Evolutionary conservation across 2,329 filamentous ascomycete genomes (phyloP).

Genomic region (Setomelanomma holmii): DNA sequence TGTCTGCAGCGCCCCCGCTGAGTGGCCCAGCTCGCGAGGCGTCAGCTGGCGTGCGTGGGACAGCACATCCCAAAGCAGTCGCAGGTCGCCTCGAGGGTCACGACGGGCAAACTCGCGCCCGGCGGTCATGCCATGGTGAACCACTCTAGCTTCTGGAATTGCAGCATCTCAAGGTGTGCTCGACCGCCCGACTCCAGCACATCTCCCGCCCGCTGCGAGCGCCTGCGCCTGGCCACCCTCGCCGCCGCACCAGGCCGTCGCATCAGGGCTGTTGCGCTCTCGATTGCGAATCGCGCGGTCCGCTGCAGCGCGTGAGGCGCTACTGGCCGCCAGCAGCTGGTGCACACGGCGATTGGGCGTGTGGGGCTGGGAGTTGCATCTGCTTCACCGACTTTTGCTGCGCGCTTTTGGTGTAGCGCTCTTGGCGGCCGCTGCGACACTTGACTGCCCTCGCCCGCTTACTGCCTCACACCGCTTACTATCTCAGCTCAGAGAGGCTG

Average conservation of each 20-base stretch:
- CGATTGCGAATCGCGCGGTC: constrained; percentile 33
- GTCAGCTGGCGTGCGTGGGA: constrained; percentile 20
- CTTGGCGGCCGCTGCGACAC: constrained; percentile 17
- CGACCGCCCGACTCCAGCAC: too few relatives aligned
- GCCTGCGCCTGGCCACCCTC: constrained; percentile 18
- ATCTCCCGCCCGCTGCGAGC: constrained; percentile 2
- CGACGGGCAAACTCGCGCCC: constrained; percentile 29
- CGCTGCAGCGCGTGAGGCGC: constrained; percentile 37
- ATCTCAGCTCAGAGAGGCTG: constrained; percentile 39
- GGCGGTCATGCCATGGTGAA: constrained; percentile 8
- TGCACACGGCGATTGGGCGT: constrained; percentile 7
- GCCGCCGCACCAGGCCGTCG: constrained; percentile 9
- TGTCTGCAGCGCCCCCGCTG: constrained; percentile 18
- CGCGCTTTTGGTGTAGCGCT: neutral
- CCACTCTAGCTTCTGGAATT: too few relatives aligned
- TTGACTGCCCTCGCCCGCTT: constrained; percentile 28
- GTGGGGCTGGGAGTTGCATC: constrained; percentile 3
- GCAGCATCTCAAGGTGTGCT: too few relatives aligned
- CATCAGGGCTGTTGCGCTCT: constrained; percentile 25
- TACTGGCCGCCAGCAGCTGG: constrained; percentile 20
- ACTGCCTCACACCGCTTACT: constrained; percentile 4
- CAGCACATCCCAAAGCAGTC: constrained; percentile 4
- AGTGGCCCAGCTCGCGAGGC: constrained; percentile 32
- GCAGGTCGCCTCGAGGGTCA: too few relatives aligned
- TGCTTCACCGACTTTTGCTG: constrained; percentile 16